Percentiles rank a stretch among this genome's conserved stretches.
Evolutionary conservation across 169 alveolate genomes (phyloP).

Genomic region (Babesia caballi): DNA sequence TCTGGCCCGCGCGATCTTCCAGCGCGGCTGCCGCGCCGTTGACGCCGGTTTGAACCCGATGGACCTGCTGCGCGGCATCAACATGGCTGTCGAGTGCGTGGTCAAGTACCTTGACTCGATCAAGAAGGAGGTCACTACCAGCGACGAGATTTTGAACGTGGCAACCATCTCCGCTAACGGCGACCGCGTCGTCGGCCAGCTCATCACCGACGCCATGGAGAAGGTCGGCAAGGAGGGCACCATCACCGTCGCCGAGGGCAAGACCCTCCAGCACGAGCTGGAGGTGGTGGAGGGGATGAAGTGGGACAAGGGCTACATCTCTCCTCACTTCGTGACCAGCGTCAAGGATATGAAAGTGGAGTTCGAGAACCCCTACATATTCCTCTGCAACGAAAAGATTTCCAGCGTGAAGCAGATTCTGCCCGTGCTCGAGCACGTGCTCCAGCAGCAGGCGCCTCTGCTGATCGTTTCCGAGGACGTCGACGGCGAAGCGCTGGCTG

Average conservation of each 20-base stretch:
- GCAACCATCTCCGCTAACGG: constrained; percentile 99
- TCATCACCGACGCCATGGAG: constrained; percentile 96
- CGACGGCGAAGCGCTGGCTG: constrained; percentile 99
- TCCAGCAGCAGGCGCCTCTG: constrained; percentile 90
- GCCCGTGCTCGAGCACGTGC: constrained; percentile 93
- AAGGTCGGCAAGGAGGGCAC: constrained; percentile 98
- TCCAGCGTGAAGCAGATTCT: constrained; percentile 88
- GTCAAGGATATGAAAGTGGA: constrained; percentile 93
- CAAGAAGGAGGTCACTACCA: constrained; percentile 76
- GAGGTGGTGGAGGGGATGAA: constrained; percentile 98
- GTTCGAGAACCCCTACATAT: constrained; percentile 93
- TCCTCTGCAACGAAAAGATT: constrained; percentile 93
- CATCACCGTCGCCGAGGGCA: constrained; percentile 97
- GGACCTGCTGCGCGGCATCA: constrained; percentile 94
- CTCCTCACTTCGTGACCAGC: constrained; percentile 98
- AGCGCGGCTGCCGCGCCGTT: constrained; percentile 98
- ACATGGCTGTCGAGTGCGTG: constrained; percentile 72
- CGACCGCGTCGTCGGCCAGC: constrained; percentile 92
- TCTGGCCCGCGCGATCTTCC: constrained; percentile 96
- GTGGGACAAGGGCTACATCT: constrained; percentile 96
- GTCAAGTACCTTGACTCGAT: constrained; percentile 71
- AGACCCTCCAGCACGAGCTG: constrained; percentile 95
- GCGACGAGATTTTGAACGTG: constrained; percentile 85
- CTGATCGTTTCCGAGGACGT: constrained; percentile 98
- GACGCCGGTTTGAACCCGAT: constrained; percentile 99